These are phyloP conservation scores for Colletotrichum paranaense DNA, from an alignment of 2,329 filamentous ascomycete species.

Conservation along the genomic window DNA sequence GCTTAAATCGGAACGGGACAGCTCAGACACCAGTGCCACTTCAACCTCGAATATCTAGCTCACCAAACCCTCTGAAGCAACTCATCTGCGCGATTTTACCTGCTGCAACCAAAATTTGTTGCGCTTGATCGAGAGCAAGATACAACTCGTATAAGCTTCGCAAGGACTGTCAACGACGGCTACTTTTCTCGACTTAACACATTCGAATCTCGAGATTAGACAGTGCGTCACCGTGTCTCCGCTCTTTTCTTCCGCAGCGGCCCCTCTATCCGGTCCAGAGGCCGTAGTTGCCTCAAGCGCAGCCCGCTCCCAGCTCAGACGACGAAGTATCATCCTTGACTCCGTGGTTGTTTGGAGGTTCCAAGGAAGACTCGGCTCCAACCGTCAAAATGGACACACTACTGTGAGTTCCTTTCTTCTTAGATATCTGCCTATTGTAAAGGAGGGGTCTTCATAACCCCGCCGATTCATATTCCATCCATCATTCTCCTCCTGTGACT, in stretches of 20 bases:
- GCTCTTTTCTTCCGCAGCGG: slow-evolving; percentile 33
- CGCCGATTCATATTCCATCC: not conserved
- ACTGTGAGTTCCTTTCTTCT: slow-evolving; percentile 40
- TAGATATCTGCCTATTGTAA: not conserved
- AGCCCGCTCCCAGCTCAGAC: slow-evolving; percentile 6
- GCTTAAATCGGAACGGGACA: slow-evolving; percentile 35
- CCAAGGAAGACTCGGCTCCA: not conserved
- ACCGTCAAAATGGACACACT: slow-evolving; percentile 43
- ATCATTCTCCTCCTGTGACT: not conserved
- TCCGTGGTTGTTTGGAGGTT: not conserved
- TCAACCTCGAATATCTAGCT: slow-evolving; percentile 7
- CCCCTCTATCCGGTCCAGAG: slow-evolving; percentile 31
- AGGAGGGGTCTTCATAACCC: not conserved
- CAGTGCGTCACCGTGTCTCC: slow-evolving; percentile 32
- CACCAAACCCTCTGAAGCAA: slow-evolving; percentile 12
- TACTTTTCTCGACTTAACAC: not conserved
- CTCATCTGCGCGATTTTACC: slow-evolving; percentile 27
- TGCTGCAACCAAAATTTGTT: not conserved
- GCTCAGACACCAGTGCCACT: slow-evolving; percentile 29
- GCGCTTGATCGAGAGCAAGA: not conserved
- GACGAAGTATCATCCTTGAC: not conserved
- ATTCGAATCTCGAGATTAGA: not conserved
- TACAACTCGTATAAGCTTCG: not conserved
- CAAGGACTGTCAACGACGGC: not conserved
- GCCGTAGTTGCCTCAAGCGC: slow-evolving; percentile 29